A percentile compares a stretch with the other conserved stretches of the same genome.
phyloP scores from a whole-genome alignment of 345 rosid species.

The Salix arbutifolia region DNA sequence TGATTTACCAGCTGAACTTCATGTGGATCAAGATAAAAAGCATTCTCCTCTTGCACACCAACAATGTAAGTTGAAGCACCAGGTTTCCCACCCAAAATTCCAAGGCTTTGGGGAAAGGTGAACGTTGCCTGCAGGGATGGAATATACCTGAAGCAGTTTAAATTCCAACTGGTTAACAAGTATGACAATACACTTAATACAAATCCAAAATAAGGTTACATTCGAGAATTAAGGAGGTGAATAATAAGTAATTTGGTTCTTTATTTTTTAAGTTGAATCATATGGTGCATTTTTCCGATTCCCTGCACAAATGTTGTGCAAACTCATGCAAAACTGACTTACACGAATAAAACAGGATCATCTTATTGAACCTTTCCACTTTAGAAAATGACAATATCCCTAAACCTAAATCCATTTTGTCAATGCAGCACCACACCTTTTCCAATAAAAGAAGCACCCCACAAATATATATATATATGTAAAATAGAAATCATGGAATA shows the following conservation, averaged over 20 bases:
- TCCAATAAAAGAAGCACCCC: background rate
- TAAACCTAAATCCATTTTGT: background rate
- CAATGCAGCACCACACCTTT: background rate
- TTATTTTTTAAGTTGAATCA: background rate
- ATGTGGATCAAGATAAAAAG: slow-evolving; percentile 90
- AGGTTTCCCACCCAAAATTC: slow-evolving; percentile 92
- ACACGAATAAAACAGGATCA: background rate
- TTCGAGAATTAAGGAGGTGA: background rate
- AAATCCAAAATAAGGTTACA: background rate
- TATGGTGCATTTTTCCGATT: background rate
- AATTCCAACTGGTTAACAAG: slow-evolving; percentile 2
- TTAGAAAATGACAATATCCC: background rate
- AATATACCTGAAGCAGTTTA: slow-evolving; percentile 52
- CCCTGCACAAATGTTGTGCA: background rate
- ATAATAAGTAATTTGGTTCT: background rate
- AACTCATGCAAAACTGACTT: background rate
- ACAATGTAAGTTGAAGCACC: slow-evolving; percentile 84
- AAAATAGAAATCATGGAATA: background rate
- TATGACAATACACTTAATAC: background rate
- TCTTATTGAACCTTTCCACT: background rate
- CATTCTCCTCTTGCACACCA: slow-evolving; percentile 81
- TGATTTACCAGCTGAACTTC: slow-evolving; percentile 65
- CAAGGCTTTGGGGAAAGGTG: slow-evolving; percentile 87
- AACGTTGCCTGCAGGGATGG: slow-evolving; percentile 74
- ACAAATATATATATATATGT: no score